These are phyloP conservation scores for Solanum sitiens DNA, from an alignment of 257 asterid species.

Conservation along the genomic window DNA sequence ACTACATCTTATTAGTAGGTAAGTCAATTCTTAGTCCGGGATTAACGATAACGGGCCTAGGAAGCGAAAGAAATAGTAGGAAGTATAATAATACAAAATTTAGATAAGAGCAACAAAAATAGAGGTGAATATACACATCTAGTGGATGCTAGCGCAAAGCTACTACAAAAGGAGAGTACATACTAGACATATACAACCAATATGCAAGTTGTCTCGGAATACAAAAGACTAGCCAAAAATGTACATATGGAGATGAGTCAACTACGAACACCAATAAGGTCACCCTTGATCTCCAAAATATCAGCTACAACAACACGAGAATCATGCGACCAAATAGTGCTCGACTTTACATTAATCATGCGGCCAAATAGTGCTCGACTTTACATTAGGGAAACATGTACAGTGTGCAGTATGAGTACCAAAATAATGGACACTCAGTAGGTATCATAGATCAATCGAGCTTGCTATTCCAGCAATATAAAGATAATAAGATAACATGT, in stretches of 20 bases:
- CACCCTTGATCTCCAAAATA: neutral
- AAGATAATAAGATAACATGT: neutral
- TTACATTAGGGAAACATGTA: neutral
- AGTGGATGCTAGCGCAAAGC: neutral
- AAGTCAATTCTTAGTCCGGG: no score
- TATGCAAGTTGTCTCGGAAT: neutral
- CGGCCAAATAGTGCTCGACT: neutral
- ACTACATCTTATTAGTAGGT: no score
- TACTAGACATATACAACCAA: neutral
- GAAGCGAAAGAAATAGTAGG: neutral
- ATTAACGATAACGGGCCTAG: neutral
- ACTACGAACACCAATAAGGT: neutral
- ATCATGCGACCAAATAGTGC: neutral
- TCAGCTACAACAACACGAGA: neutral
- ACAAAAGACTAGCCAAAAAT: neutral
- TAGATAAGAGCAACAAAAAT: neutral
- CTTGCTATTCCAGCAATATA: neutral
- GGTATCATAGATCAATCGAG: neutral
- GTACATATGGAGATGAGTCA: neutral
- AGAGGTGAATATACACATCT: neutral
- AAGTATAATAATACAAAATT: no score
- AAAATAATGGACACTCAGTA: no score
- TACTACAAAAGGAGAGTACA: neutral
- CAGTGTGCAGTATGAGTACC: neutral
- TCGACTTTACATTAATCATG: no score